A percentile compares a stretch with the other conserved stretches of the same genome.
Conservation (phyloP, 306 rosid genomes). For the Ormosia semicastrata region DNA sequence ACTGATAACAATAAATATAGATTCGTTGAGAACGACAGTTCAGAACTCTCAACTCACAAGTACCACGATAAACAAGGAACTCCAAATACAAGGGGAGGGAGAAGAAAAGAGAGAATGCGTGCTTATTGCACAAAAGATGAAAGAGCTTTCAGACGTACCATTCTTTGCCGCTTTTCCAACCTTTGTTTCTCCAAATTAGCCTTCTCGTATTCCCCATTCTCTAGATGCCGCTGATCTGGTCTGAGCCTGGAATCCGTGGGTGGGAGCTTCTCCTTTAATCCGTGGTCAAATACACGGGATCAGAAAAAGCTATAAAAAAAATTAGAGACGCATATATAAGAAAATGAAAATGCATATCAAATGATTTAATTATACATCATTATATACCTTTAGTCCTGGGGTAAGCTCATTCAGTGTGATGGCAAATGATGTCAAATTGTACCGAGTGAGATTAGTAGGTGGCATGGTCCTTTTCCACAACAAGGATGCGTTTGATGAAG, state of each 20-base stretch:
- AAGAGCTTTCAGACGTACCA: conserved; percentile 58
- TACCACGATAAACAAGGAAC: background rate
- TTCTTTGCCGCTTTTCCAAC: conserved; percentile 90
- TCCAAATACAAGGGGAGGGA: background rate
- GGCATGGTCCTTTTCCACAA: conserved; percentile 82
- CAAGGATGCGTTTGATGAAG: conserved; percentile 48
- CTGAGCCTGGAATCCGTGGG: conserved; percentile 98
- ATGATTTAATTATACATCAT: conserved; percentile 40
- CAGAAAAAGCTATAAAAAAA: conserved; percentile 70
- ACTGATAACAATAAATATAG: background rate
- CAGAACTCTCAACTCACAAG: background rate
- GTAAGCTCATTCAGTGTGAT: conserved; percentile 87
- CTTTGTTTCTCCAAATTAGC: conserved; percentile 91
- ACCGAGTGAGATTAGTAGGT: conserved; percentile 72
- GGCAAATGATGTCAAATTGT: conserved; percentile 92
- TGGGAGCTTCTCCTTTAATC: conserved; percentile 98
- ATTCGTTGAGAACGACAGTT: too few relatives aligned
- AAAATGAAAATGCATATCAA: conserved; percentile 38
- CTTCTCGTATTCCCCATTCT: conserved; percentile 95
- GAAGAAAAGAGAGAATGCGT: background rate
- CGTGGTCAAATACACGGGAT: conserved; percentile 86
- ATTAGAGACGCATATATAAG: conserved; percentile 46
- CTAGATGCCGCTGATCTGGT: conserved; percentile 96
- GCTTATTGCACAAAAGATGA: background rate
- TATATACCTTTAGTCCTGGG: conserved; percentile 74